These are phyloP conservation scores for Ganoderma sp. DNA, from an alignment of 1,284 basidiomycete species.

Conservation along the genomic window DNA sequence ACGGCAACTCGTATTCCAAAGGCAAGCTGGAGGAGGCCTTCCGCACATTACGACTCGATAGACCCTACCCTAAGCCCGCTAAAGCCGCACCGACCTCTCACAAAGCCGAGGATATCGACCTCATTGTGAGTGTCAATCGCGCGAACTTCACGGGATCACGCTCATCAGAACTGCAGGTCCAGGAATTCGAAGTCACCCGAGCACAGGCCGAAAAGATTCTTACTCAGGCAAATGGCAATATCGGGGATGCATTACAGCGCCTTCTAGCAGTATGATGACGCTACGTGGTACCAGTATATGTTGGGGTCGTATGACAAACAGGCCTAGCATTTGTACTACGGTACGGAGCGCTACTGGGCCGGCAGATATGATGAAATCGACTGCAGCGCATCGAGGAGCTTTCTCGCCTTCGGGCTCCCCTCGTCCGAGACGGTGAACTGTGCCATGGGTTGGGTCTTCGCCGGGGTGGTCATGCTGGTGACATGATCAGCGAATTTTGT, in stretches of 20 bases:
- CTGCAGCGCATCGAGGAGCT: neutral
- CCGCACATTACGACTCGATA: constrained; percentile 62
- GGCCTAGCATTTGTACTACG: neutral
- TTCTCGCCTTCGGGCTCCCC: neutral
- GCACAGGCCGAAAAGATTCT: constrained; percentile 64
- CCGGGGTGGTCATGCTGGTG: neutral
- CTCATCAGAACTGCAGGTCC: constrained; percentile 47
- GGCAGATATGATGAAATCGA: neutral
- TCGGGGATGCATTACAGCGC: constrained; percentile 41
- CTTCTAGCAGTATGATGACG: constrained; percentile 32
- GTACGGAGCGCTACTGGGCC: neutral
- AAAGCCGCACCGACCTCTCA: constrained; percentile 42
- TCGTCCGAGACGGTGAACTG: neutral
- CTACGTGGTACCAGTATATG: neutral
- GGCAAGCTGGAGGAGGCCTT: constrained; percentile 69
- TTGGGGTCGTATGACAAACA: neutral
- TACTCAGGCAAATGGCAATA: constrained; percentile 46
- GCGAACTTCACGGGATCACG: neutral
- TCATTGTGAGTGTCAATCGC: constrained; percentile 52
- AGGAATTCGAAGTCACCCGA: constrained; percentile 67
- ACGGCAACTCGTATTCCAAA: constrained; percentile 71
- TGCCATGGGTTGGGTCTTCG: neutral
- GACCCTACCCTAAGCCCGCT: constrained; percentile 50
- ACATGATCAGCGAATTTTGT: neutral
- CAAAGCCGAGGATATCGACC: constrained; percentile 68